Evolutionary conservation across 441 rosid species (phyloP).

Genomic region (Mallotus japonicus): DNA sequence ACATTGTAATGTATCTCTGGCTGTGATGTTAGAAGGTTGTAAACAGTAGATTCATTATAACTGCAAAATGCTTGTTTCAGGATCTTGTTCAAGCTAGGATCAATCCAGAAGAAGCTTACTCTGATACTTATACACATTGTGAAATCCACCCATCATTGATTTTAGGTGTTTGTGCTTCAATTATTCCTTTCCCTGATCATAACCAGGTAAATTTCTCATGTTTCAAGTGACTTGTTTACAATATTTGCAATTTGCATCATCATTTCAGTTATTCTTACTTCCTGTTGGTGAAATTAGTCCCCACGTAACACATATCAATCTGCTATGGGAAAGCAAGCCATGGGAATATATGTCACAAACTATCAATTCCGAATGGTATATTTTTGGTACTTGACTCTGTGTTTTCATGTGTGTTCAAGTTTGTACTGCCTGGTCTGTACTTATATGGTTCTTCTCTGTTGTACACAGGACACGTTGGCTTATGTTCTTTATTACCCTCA

Average conservation of each 20-base stretch:
- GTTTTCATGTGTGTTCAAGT: not conserved
- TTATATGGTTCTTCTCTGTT: slow-evolving; percentile 18
- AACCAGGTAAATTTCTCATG: slow-evolving; percentile 62
- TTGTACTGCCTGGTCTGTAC: not conserved
- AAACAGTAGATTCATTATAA: slow-evolving; percentile 3
- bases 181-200: slow-evolving; percentile 98
- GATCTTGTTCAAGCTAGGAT: slow-evolving; percentile 91
- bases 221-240: slow-evolving; percentile 3
- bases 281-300: slow-evolving; percentile 51
- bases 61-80: slow-evolving; percentile 37
- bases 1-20: slow-evolving; percentile 1
- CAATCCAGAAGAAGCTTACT: slow-evolving; percentile 75
- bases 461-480: slow-evolving; percentile 82
- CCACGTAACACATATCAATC: slow-evolving; percentile 99
- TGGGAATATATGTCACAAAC: slow-evolving; percentile 98
- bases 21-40: slow-evolving; percentile 8
- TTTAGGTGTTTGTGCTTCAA: slow-evolving; percentile 96
- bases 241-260: not conserved
- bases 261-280: slow-evolving; percentile 15
- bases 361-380: slow-evolving; percentile 95
- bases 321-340: slow-evolving; percentile 99
- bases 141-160: slow-evolving; percentile 98
- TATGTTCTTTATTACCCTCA: slow-evolving; percentile 98
- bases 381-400: not conserved
- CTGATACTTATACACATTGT: slow-evolving; percentile 92